Conservation (phyloP, 176 grass and related monocot species). For the Aegilops longissima region DNA sequence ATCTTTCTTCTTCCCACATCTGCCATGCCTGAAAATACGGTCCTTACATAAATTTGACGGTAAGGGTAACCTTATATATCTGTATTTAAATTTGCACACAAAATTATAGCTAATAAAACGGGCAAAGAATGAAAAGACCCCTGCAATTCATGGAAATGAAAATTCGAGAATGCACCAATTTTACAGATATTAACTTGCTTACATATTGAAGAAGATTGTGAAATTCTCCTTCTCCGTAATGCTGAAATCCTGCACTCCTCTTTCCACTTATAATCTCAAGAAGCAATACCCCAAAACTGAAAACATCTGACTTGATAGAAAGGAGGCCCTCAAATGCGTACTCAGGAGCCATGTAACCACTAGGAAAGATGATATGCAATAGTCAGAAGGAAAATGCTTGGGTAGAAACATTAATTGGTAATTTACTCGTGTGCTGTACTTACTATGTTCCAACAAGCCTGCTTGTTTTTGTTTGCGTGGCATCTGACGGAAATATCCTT, state of each 20-base stretch:
- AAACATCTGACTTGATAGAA: constrained; percentile 68
- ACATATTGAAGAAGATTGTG: constrained; percentile 49
- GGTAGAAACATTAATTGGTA: constrained; percentile 22
- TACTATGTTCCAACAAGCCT: constrained; percentile 70
- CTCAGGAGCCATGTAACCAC: constrained; percentile 75
- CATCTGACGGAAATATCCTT: constrained; percentile 46
- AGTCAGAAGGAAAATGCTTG: constrained; percentile 26
- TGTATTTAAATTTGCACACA: not conserved
- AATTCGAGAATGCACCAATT: not conserved
- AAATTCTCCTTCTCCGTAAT: constrained; percentile 36
- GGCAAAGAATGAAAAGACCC: not conserved
- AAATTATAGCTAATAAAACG: not conserved
- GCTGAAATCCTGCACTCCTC: constrained; percentile 38
- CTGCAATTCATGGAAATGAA: not conserved
- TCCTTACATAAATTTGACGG: not conserved
- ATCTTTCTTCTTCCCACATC: constrained; percentile 35
- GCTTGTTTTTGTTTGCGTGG: constrained; percentile 41
- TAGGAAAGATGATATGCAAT: constrained; percentile 18
- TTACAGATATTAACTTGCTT: constrained; percentile 2
- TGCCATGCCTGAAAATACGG: constrained; percentile 39
- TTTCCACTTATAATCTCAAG: constrained; percentile 62
- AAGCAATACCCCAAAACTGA: constrained; percentile 57
- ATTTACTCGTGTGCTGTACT: constrained; percentile 22
- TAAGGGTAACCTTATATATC: not conserved
- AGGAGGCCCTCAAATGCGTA: constrained; percentile 52